phyloP scores from a whole-genome alignment of 139 green algal genomes.

The Chlamydomonas sphaeroides region DNA sequence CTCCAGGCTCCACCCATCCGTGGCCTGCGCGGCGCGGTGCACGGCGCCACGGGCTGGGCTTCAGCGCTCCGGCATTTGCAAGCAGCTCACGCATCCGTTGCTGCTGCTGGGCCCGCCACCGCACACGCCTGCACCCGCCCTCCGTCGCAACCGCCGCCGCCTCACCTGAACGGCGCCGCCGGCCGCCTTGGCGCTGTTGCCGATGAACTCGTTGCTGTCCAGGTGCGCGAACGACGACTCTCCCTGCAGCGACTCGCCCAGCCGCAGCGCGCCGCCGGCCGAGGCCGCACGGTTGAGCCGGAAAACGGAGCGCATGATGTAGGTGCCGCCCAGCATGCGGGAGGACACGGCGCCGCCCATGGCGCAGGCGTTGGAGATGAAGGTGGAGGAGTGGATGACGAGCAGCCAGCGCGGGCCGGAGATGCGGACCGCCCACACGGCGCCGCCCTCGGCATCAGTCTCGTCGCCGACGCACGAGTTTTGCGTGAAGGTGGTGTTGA shows the following conservation, averaged over 20 bases:
- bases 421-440: background rate
- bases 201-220: background rate
- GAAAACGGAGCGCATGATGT: background rate
- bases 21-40: background rate
- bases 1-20: too few relatives aligned
- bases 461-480: background rate
- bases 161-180: slow-evolving; percentile 4
- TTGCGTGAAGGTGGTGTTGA: background rate
- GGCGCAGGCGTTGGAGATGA: slow-evolving; percentile 9
- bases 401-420: background rate
- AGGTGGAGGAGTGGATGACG: background rate
- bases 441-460: background rate
- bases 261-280: background rate
- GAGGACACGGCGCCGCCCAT: background rate
- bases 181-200: background rate
- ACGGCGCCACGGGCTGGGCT: background rate
- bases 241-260: background rate
- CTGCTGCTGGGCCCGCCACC: too few relatives aligned
- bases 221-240: background rate
- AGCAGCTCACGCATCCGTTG: too few relatives aligned
- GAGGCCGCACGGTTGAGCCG: background rate
- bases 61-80: too few relatives aligned
- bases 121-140: too few relatives aligned
- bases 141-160: background rate
- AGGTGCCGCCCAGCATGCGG: background rate